A percentile compares a stretch with the other conserved stretches of the same genome.
phyloP scores from a whole-genome alignment of 2,329 filamentous ascomycete genomes.

The Zasmidium cellare region DNA sequence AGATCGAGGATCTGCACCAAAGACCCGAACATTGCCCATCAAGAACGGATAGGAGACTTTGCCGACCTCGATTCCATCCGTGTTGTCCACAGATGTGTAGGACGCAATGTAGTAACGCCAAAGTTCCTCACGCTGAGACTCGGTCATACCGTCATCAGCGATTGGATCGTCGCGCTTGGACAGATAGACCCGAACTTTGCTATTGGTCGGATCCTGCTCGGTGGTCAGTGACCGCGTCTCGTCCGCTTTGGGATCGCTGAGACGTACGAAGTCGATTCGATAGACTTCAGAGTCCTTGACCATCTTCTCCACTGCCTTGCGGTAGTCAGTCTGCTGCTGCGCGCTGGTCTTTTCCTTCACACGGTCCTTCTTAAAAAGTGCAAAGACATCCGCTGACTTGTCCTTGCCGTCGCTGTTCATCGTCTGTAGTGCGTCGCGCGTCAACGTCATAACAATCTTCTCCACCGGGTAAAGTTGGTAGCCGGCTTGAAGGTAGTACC shows the following conservation, averaged over 20 bases:
- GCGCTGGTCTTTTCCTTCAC: slow-evolving; percentile 83
- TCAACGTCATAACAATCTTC: slow-evolving; percentile 79
- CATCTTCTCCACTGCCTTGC: slow-evolving; percentile 89
- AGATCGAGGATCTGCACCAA: slow-evolving; percentile 34
- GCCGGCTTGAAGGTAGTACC: slow-evolving; percentile 86
- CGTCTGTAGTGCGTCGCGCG: slow-evolving; percentile 78
- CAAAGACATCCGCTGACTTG: slow-evolving; percentile 86
- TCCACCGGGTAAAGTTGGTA: slow-evolving; percentile 94
- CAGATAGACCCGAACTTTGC: slow-evolving; percentile 72
- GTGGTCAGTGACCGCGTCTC: background rate
- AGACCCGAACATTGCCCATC: slow-evolving; percentile 38
- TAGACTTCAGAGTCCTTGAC: slow-evolving; percentile 93
- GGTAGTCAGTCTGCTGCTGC: slow-evolving; percentile 83
- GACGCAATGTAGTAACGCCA: slow-evolving; percentile 98
- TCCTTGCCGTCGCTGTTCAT: slow-evolving; percentile 86
- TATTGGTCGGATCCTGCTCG: slow-evolving; percentile 62
- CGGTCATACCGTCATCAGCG: slow-evolving; percentile 65
- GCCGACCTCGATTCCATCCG: slow-evolving; percentile 47
- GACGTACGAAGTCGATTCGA: slow-evolving; percentile 74
- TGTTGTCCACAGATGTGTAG: slow-evolving; percentile 84
- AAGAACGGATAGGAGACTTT: slow-evolving; percentile 42
- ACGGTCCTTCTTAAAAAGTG: slow-evolving; percentile 80
- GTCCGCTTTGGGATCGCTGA: background rate
- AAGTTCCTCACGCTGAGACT: slow-evolving; percentile 50
- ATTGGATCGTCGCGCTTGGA: slow-evolving; percentile 82